phyloP scores from a whole-genome alignment of 2,329 filamentous ascomycete genomes.

The Daldinia eschscholtzii region DNA sequence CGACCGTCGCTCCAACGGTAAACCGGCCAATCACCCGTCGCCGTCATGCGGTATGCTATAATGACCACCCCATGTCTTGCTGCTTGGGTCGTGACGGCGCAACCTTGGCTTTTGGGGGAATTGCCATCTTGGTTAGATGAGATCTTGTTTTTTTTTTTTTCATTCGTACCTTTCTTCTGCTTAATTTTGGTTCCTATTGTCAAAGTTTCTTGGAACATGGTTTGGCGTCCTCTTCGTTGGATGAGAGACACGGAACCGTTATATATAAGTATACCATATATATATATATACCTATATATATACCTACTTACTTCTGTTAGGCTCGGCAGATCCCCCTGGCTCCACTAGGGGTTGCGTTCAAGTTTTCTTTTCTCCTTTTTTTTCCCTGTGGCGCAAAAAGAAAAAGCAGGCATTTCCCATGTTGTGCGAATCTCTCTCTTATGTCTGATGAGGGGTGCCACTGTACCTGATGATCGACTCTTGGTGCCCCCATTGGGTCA shows the following conservation, averaged over 20 bases:
- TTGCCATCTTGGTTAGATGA: background rate
- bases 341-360: background rate
- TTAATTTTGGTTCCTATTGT: background rate
- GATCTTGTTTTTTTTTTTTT: constrained; percentile 33
- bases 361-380: no score
- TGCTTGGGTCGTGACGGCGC: constrained; percentile 18
- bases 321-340: constrained; percentile 1
- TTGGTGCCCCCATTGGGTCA: constrained; percentile 24
- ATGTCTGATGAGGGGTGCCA: background rate
- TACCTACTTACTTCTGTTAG: no score
- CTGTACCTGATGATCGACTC: constrained; percentile 22
- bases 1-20: constrained; percentile 14
- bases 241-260: background rate
- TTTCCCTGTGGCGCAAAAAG: background rate
- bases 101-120: constrained; percentile 19
- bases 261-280: no score
- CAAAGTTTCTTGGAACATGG: background rate
- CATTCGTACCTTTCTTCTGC: background rate
- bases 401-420: background rate
- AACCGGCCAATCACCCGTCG: constrained; percentile 42
- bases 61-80: constrained; percentile 37
- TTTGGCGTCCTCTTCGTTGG: background rate
- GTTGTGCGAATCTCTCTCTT: no score
- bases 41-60: constrained; percentile 42
- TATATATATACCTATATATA: no score